Base-by-base conservation (phyloP, 208 protist species). In the Trypanosoma avium region DNA sequence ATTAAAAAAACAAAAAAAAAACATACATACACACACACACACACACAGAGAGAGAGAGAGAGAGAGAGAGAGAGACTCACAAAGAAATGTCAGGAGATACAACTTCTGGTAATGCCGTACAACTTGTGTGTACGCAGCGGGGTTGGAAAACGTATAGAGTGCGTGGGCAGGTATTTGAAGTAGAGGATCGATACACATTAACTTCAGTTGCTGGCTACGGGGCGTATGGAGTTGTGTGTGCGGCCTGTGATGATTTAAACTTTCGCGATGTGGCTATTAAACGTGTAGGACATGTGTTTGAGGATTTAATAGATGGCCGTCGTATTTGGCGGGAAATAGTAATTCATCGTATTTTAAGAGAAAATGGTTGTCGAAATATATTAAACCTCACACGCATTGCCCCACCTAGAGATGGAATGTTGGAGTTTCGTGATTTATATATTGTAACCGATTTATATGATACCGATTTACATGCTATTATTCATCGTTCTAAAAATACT, bases 271-370 rank as follows among this genome's bases (percentile, higher is more conserved):
- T 99, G 0, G 98, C 98, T 13, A 99, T 99, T 48, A 99, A 99
- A 69, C 98, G 98, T 46, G 97, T 99, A 42, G 75, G 59, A 30
- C 88, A 95, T 55, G 84, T 97, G 27, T 99, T 99, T 73, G 85
- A 97, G 24, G 90, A 98, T 57, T 45, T 97, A 1, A 94, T 97
- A 32, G 97, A 99, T 61, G 89, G 92, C 21, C 97, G 98, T 46
- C 90, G 98, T 36, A 99, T 97, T 22, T 88, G 98, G 67, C 88
- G 99, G n/a, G 98, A 99, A 67, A 90, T 99, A 38, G 61, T 94
- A 36, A 77, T 99, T 19, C 69, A 99, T 53, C 70, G 90, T 29
- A 73, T 98, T 32, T 86, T 99, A 21, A 76, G 74, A 48, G 75
- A 92, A 40, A 87, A 92, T 45, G 81, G 90, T 35, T 98, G 97